phyloP scores from a whole-genome alignment of 805 yeast species.

The Yamadazyma sp. region DNA sequence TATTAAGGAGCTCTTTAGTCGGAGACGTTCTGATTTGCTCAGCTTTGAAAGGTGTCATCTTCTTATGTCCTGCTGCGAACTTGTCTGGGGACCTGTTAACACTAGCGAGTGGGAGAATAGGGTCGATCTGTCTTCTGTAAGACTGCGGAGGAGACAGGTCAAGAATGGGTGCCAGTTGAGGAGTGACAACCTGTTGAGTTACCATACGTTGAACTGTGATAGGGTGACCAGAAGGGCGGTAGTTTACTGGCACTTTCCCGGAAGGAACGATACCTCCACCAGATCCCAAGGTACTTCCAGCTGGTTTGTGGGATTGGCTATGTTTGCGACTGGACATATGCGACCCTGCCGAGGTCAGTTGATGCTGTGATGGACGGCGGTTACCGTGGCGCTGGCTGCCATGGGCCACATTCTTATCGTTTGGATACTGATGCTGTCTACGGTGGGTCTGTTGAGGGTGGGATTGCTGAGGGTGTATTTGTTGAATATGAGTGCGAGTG shows the following conservation, averaged over 20 bases:
- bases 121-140: neutral
- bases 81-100: conserved; percentile 2
- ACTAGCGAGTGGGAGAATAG: neutral
- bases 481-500: too few species aligned
- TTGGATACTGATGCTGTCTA: neutral
- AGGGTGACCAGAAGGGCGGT: conserved; percentile 1
- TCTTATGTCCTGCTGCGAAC: too few species aligned
- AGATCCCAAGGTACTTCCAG: too few species aligned
- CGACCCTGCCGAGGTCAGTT: too few species aligned
- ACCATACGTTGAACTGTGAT: neutral
- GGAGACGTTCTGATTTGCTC: too few species aligned
- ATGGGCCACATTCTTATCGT: neutral
- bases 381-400: neutral
- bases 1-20: too few species aligned
- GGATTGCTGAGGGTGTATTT: too few species aligned
- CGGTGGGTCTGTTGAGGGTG: neutral
- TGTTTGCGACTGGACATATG: too few species aligned
- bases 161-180: conserved; percentile 3
- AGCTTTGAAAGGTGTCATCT: too few species aligned
- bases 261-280: too few species aligned
- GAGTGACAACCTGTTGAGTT: conserved; percentile 3
- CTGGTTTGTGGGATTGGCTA: too few species aligned
- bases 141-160: neutral
- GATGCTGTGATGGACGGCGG: too few species aligned
- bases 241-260: conserved; percentile 1